phyloP scores from a whole-genome alignment of 257 asterid species.

The Jacaranda mimosifolia region DNA sequence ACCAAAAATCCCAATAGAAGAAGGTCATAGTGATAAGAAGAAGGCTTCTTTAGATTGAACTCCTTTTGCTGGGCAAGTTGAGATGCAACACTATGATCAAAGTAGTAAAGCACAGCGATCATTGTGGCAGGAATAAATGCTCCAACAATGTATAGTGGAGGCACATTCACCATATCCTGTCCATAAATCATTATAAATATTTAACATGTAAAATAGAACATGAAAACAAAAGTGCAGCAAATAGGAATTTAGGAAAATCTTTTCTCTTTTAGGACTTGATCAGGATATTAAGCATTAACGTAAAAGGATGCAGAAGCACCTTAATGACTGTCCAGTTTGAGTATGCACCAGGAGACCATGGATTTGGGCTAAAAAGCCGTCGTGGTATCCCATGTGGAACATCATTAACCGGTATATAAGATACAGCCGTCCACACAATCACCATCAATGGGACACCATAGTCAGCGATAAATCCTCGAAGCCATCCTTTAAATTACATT shows the following conservation, averaged over 20 bases:
- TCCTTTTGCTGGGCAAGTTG: conserved; percentile 95
- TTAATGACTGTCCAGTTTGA: conserved; percentile 93
- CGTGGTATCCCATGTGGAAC: conserved; percentile 91
- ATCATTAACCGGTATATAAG: conserved; percentile 75
- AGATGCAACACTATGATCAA: conserved; percentile 98
- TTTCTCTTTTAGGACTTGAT: conserved; percentile 4
- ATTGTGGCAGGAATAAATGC: conserved; percentile 97
- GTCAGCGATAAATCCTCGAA: conserved; percentile 92
- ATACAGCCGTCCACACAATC: conserved; percentile 87
- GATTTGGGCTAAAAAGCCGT: conserved; percentile 96
- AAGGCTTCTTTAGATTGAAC: conserved; percentile 91
- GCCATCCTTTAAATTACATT: conserved; percentile 65
- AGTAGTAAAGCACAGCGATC: conserved; percentile 99
- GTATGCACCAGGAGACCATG: conserved; percentile 98
- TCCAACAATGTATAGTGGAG: conserved; percentile 81
- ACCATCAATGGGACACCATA: conserved; percentile 98
- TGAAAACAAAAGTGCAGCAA: conserved; percentile 14
- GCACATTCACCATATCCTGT: conserved; percentile 95
- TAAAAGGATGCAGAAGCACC: conserved; percentile 47
- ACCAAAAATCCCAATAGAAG: conserved; percentile 97
- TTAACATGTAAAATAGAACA: conserved; percentile 6
- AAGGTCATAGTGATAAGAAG: conserved; percentile 95
- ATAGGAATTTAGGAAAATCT: neutral
- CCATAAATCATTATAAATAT: conserved; percentile 18
- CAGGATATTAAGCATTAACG: neutral